Percentiles rank a stretch among this genome's conserved stretches.
These are phyloP conservation scores for Fonsecaea monophora DNA, from an alignment of 2,329 filamentous ascomycete species.

Conservation along the genomic window DNA sequence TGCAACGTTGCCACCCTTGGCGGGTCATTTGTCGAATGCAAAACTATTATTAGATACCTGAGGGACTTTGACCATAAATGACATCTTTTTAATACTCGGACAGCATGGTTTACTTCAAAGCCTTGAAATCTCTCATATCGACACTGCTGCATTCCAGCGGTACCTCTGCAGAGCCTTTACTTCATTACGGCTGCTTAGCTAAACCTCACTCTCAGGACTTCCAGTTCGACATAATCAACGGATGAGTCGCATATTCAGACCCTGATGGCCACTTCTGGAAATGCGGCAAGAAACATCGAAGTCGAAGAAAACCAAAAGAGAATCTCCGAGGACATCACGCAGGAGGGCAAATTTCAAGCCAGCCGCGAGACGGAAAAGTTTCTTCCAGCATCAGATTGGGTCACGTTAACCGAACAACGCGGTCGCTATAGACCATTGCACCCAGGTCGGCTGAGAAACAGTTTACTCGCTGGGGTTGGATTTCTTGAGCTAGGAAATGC, in stretches of 20 bases:
- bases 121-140: neutral
- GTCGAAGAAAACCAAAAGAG: neutral
- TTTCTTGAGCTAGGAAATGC: conserved; percentile 64
- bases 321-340: neutral
- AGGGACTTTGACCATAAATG: neutral
- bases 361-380: neutral
- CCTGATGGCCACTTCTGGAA: neutral
- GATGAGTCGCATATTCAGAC: neutral
- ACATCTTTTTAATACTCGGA: neutral
- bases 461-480: conserved; percentile 52
- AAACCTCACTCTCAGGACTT: neutral
- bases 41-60: conserved; percentile 2
- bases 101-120: neutral
- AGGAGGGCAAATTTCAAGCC: neutral
- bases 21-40: neutral
- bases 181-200: neutral
- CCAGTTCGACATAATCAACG: neutral
- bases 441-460: conserved; percentile 38
- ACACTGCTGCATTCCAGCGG: neutral
- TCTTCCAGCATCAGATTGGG: conserved; percentile 3
- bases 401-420: neutral
- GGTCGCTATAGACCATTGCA: neutral
- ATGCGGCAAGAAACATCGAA: neutral
- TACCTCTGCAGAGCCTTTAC: neutral
- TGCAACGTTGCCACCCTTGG: neutral